These are phyloP conservation scores for Tolypocladium amazonense DNA, from an alignment of 2,329 filamentous ascomycete genomes.

Conservation along the genomic window DNA sequence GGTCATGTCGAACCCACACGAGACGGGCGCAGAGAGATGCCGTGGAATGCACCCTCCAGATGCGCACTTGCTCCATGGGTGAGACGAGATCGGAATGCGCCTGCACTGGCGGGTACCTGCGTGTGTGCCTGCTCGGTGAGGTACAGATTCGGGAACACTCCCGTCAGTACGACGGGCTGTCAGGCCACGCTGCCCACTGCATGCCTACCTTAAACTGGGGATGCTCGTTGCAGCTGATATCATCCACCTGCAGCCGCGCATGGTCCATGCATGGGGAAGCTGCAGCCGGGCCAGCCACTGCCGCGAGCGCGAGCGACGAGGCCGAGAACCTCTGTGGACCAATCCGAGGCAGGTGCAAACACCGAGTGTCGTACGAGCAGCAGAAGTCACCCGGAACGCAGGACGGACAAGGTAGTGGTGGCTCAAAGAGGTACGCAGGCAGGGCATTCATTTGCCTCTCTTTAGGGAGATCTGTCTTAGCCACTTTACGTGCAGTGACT, in stretches of 20 bases:
- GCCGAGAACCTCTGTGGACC: background rate
- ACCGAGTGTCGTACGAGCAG: background rate
- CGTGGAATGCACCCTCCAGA: background rate
- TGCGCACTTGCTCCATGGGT: background rate
- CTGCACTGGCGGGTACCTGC: background rate
- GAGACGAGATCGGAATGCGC: background rate
- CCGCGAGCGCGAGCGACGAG: background rate
- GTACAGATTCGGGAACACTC: too few species aligned
- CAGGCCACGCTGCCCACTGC: background rate
- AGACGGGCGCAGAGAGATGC: background rate
- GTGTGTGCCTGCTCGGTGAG: background rate
- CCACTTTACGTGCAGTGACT: background rate
- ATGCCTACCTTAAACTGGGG: background rate
- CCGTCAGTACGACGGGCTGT: background rate
- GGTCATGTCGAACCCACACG: background rate
- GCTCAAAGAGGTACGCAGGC: background rate
- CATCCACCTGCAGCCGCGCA: background rate
- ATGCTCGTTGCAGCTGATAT: background rate
- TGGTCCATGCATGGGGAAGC: background rate
- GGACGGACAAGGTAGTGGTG: background rate
- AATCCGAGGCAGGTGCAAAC: background rate
- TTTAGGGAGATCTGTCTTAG: background rate
- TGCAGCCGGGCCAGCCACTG: background rate
- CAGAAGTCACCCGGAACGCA: background rate
- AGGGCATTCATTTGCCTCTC: background rate